Percentiles rank a stretch among this genome's conserved stretches.
phyloP scores from a whole-genome alignment of 495 filamentous ascomycete species.

The Aspergillus campestris region DNA sequence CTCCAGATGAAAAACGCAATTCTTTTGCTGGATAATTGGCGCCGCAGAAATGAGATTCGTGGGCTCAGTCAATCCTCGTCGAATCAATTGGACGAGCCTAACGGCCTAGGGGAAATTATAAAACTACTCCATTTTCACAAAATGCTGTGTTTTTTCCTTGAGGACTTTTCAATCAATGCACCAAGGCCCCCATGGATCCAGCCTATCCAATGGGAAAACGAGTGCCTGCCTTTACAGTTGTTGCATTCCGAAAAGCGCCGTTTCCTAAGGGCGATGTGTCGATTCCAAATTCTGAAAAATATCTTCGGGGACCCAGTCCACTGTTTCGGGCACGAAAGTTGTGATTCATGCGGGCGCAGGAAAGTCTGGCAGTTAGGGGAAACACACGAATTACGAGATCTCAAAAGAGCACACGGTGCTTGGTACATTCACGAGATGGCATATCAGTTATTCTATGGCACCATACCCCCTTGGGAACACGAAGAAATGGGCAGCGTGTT shows the following conservation, averaged over 20 bases:
- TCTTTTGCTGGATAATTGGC: slow-evolving; percentile 11
- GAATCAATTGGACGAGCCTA: neutral
- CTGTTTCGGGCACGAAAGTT: neutral
- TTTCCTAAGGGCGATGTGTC: slow-evolving; percentile 12
- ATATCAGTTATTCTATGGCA: slow-evolving; percentile 9
- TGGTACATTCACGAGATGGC: neutral
- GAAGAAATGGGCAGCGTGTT: slow-evolving; percentile 12
- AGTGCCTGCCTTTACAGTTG: slow-evolving; percentile 2
- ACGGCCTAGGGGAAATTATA: slow-evolving; percentile 2
- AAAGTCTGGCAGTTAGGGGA: neutral
- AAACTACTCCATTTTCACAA: slow-evolving; percentile 11
- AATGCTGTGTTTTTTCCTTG: slow-evolving; percentile 6
- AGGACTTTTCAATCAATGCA: slow-evolving; percentile 8
- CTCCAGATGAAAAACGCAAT: slow-evolving; percentile 6
- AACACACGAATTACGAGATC: neutral
- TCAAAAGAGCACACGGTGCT: neutral
- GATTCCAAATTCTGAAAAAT: slow-evolving; percentile 9
- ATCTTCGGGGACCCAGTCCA: slow-evolving; percentile 4
- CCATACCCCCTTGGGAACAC: slow-evolving; percentile 14
- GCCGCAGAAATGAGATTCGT: slow-evolving; percentile 10
- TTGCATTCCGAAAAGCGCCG: slow-evolving; percentile 7
- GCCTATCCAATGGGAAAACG: slow-evolving; percentile 2
- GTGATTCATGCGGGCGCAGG: neutral
- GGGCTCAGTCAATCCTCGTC: neutral
- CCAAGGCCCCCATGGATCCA: slow-evolving; percentile 9